Evolutionary conservation across 2,329 filamentous ascomycete genomes (phyloP).

Genomic region (Drechmeria coniospora): DNA sequence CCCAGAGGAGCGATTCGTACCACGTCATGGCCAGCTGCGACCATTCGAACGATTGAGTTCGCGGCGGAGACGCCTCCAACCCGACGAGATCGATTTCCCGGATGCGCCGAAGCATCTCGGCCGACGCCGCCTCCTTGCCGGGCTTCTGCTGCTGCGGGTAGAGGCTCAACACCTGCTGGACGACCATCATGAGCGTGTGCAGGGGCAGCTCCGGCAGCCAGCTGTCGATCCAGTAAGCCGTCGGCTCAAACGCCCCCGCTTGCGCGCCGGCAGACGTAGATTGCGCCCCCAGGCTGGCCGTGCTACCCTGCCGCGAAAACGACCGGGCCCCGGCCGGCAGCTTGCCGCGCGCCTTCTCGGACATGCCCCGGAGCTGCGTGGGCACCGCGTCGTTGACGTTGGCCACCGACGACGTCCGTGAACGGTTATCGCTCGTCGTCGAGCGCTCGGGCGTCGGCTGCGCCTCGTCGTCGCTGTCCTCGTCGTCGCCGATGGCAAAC

Average conservation of each 20-base stretch:
- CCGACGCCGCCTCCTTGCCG: conserved; percentile 23
- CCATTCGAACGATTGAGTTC: conserved; percentile 89
- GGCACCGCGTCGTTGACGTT: conserved; percentile 64
- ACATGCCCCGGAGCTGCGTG: conserved; percentile 77
- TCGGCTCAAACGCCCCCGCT: conserved; percentile 57
- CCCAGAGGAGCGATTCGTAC: conserved; percentile 93
- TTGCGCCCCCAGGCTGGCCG: conserved; percentile 58
- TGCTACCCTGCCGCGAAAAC: conserved; percentile 84
- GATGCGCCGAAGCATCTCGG: conserved; percentile 38
- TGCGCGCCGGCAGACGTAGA: conserved; percentile 41
- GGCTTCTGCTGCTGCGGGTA: conserved; percentile 37
- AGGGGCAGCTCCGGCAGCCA: conserved; percentile 89
- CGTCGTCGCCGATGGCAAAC: conserved; percentile 83
- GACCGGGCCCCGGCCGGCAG: conserved; percentile 71
- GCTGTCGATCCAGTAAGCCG: conserved; percentile 72
- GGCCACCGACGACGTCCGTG: conserved; percentile 53
- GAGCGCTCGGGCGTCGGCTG: conserved; percentile 44
- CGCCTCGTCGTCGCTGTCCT: conserved; percentile 40
- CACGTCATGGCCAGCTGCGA: conserved; percentile 78
- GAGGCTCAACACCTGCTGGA: conserved; percentile 46
- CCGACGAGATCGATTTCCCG: conserved; percentile 48
- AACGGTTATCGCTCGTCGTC: conserved; percentile 47
- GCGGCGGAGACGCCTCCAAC: conserved; percentile 58
- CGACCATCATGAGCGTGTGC: conserved; percentile 68
- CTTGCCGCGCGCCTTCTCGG: conserved; percentile 91